Evolutionary conservation across 176 grass and related monocot genomes (phyloP), one percentile per base, ranked within the genome.

Genomic region (Alopecurus myosuroides): DNA sequence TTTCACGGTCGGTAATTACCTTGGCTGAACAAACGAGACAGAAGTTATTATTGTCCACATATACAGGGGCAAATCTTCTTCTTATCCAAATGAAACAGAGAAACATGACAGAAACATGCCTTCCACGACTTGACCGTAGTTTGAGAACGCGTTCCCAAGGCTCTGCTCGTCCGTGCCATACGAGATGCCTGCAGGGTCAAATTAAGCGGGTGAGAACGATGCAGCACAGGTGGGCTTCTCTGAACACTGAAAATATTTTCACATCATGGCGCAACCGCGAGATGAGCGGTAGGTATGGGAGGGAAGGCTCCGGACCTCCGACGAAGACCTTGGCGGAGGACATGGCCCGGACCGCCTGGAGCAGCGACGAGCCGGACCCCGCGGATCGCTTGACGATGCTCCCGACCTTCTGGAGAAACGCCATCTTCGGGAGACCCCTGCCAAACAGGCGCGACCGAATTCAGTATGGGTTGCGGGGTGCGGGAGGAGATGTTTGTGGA

Each of bases 151-250:
- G 33, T 89, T 89, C 53, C 35, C 85, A 19, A 94, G 81, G 36
- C 89, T 82, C 13, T 92, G 89, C 28, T 94, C 92, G 82, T 94
- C 92, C 1, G 89, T 94, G 65, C 86, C 86, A 77, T 89, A 94
- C 9, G 92, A 92, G 42, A 94, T 78, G 55, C 92, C 92, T 94
- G 82, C 28, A 61, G 4, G 23, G 5, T 26, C 25, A 9, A 4
- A 35, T 35, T 35, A 25, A 30, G 18, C 26, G 2, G 82, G 15
- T 66, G 2, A 89, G 8, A n/a, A 4, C 74, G 19, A 44, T 7
- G 34, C 6, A 41, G 14, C 15, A 77, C 6, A 35, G 8, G 14
- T 2, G 36, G 20, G n/a, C 11, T 72, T 9, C 40, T 63, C 11
- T 3, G 44, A 66, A 39, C 68, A 63, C 19, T n/a, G 3, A 11